phyloP scores from a whole-genome alignment of 495 filamentous ascomycete species.

The Hypoxylon lenormandii region DNA sequence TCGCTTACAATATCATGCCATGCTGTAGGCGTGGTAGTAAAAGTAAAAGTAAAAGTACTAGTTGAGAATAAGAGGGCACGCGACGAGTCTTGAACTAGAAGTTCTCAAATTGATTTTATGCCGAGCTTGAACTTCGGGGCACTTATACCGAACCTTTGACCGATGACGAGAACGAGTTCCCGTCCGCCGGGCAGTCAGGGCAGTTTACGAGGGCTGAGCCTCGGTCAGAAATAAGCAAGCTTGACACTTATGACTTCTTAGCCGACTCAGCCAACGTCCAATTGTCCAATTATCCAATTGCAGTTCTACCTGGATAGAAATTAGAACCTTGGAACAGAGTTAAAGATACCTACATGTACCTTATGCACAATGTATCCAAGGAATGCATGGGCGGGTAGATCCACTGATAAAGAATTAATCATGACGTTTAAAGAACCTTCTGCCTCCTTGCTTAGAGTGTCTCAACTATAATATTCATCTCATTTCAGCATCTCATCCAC shows the following conservation, averaged over 20 bases:
- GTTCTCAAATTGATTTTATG: slow-evolving; percentile 9
- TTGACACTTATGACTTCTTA: slow-evolving; percentile 4
- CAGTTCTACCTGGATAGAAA: slow-evolving; percentile 22
- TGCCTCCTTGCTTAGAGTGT: not conserved
- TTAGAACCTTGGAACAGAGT: not conserved
- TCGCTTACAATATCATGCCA: not conserved
- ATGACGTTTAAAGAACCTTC: not conserved
- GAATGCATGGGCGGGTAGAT: slow-evolving; percentile 13
- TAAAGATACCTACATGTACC: not conserved
- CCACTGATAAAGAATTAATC: slow-evolving; percentile 1
- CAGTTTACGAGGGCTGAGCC: slow-evolving; percentile 19
- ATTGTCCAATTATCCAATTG: not conserved
- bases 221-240: slow-evolving; percentile 20
- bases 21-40: not conserved
- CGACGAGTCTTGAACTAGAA: slow-evolving; percentile 50
- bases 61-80: not conserved
- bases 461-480: not conserved
- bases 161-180: slow-evolving; percentile 8
- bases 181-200: not conserved
- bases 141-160: slow-evolving; percentile 29
- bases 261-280: slow-evolving; percentile 6
- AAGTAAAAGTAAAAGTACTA: not conserved
- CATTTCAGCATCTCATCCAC: too few species aligned
- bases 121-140: slow-evolving; percentile 23
- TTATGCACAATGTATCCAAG: too few species aligned